Evolutionary conservation across 805 yeast species (phyloP), one percentile per base, ranked within the genome.

Genomic region (Tetrapisispora phaffii): DNA sequence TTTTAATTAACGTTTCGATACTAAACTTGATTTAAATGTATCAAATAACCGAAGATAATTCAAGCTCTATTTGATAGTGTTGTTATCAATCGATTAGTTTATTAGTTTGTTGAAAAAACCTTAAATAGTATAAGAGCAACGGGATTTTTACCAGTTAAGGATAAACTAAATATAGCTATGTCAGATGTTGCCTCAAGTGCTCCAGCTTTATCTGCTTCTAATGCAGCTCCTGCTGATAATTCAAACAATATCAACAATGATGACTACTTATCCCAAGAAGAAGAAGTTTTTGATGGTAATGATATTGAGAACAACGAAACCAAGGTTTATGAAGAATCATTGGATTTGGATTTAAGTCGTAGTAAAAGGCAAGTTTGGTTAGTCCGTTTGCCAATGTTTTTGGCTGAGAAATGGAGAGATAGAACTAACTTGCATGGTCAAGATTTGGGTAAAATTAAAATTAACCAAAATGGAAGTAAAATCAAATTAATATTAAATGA

Each of bases 361-460:
- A 77, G 81, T 15, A 71, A 67, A 40, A 81, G 83, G 56, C 87
- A 87, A 53, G 81, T 93, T 35, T 93, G 97, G 98, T 70, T 93
- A 20, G 95, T 93, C 21, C 77, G 93, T 54, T 68, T 93, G 57
- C 97, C 98, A 1, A 79, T 85, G 58, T 87, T 87, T 57, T 68
- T 93, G 49, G 83, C 95, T 26, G 85, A 82, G 34, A 72, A 76
- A 51, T 87, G 97, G 95, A 74, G 79, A 44, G 73, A 82, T 50
- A 73, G 76, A 44, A 77, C 72, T 21, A 67, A 69, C 37, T 65
- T 82, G 41, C 73, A 77, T 44, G 96, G 96, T 7, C 80, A 82
- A 56, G 81, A 80, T 48, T 66, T 93, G 50, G 94, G 96, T 7
- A 80, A 78, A 53, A 85, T 93, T 32, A 77, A 84, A 57, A 84